These are phyloP conservation scores for Orbilia javanica DNA, from an alignment of 2,329 filamentous ascomycete genomes.

Conservation along the genomic window DNA sequence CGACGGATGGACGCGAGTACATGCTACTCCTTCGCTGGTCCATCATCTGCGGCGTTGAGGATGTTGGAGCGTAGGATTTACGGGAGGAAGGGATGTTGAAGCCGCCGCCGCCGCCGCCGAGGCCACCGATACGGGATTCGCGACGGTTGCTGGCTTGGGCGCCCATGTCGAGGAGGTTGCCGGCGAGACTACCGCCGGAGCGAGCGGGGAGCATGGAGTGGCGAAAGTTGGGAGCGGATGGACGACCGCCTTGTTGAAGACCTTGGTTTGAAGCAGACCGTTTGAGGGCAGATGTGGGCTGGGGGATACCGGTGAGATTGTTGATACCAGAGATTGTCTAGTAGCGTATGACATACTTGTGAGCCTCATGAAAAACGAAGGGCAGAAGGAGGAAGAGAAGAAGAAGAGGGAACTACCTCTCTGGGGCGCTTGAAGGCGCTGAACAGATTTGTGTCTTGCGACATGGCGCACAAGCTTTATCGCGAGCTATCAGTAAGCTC, in stretches of 20 bases:
- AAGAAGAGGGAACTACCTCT: slow-evolving; percentile 58
- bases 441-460: slow-evolving; percentile 61
- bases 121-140: slow-evolving; percentile 47
- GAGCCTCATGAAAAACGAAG: background rate
- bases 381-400: slow-evolving; percentile 1
- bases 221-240: slow-evolving; percentile 63
- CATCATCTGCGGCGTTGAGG: slow-evolving; percentile 69
- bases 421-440: slow-evolving; percentile 62
- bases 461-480: slow-evolving; percentile 57
- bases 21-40: slow-evolving; percentile 83
- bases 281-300: slow-evolving; percentile 93
- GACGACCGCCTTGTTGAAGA: slow-evolving; percentile 72
- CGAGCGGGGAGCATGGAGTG: slow-evolving; percentile 57
- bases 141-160: slow-evolving; percentile 86
- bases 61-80: slow-evolving; percentile 77
- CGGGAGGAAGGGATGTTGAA: slow-evolving; percentile 79
- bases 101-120: slow-evolving; percentile 16
- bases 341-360: slow-evolving; percentile 57
- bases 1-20: slow-evolving; percentile 77
- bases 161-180: slow-evolving; percentile 81
- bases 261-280: slow-evolving; percentile 83
- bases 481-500: slow-evolving; percentile 36
- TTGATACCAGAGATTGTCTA: slow-evolving; percentile 89
- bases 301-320: slow-evolving; percentile 80
- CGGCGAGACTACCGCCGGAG: slow-evolving; percentile 62